These are phyloP conservation scores for Chaetomidium leptoderma DNA, from an alignment of 495 filamentous ascomycete species.

Conservation along the genomic window DNA sequence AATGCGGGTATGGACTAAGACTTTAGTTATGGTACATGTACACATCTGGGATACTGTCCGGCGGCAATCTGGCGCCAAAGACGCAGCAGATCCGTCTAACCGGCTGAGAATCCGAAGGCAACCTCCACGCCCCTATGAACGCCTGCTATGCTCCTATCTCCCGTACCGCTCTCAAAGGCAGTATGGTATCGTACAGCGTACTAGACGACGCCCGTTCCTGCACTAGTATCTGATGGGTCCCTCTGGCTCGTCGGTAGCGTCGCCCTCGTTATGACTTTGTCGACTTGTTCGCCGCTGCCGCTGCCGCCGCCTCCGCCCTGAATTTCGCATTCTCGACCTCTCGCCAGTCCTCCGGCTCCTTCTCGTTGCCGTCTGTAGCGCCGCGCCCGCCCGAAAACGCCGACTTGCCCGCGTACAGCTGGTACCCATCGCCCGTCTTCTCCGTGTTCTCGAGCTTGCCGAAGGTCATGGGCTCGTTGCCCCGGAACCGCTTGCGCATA, in stretches of 20 bases:
- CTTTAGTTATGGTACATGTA: neutral
- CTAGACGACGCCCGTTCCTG: neutral
- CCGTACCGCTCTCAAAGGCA: neutral
- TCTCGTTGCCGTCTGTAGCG: slow-evolving; percentile 50
- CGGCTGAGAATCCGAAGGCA: neutral
- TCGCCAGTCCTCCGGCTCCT: slow-evolving; percentile 50
- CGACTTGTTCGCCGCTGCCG: slow-evolving; percentile 27
- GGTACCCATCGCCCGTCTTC: slow-evolving; percentile 49
- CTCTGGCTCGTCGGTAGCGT: neutral
- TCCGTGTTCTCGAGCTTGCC: slow-evolving; percentile 56
- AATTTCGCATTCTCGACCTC: slow-evolving; percentile 54
- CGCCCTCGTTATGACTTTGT: slow-evolving; percentile 11
- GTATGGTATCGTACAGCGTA: slow-evolving; percentile 7
- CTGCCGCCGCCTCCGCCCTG: slow-evolving; percentile 32
- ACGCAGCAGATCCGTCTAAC: too few species aligned
- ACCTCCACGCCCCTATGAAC: neutral
- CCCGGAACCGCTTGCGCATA: slow-evolving; percentile 97
- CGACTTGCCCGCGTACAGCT: slow-evolving; percentile 76
- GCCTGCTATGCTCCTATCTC: neutral
- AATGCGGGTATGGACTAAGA: too few species aligned
- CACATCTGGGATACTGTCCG: neutral
- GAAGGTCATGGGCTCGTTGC: slow-evolving; percentile 80
- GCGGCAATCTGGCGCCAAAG: too few species aligned
- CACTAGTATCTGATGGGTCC: neutral
- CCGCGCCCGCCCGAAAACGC: slow-evolving; percentile 56